Base-by-base conservation (phyloP, 768 basidiomycete species). In the Pilatotrama ljubarskyi region DNA sequence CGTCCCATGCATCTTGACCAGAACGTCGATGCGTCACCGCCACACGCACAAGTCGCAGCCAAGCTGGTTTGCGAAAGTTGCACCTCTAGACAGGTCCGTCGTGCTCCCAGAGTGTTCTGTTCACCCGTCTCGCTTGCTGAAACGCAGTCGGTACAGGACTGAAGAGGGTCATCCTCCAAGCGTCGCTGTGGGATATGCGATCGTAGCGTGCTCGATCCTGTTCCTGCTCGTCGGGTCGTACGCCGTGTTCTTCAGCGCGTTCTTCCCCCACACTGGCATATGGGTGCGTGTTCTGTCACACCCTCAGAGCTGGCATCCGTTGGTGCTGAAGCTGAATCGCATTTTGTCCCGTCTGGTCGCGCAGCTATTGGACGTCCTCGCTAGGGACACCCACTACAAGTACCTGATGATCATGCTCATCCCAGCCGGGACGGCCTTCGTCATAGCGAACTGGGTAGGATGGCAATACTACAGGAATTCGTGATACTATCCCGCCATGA, bases 401-500 rank as follows among this genome's bases (percentile, higher is more conserved):
- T 97, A 96, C 74, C 84, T 96, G 65, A 68, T 75, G 29, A 74
- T 95, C 11, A 75, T 97, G 38, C 77, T 95, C 43, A 81, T 98
- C 44, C 94, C 96, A 13, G 87, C 87, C 8, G 84, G 81, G 10
- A 80, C 88, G 40, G 95, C 93, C 74, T 96, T 95, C 73, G 90
- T 93, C 53, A 98, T 98, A 68, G 93, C 94, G 41, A 98, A 98
- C 69, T 98, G 96, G 96, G 92, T 96, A 38, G 95, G 95, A 41
- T 98, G 95, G 94, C 94, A 98, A 73, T 97, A 93, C 73, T 98
- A 93, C 71, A 85, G 90, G 43, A 94, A 95, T 73, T 93, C 93
- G 11, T 95, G 73, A 84, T 10, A 8, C 25, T 29, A 3, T 11
- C 15, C 6, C 35, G 7, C 25, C 17, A 5, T 32, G 38, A 40